These are phyloP conservation scores for Puccinia polysora DNA, from an alignment of 1,284 basidiomycete genomes.

Conservation along the genomic window DNA sequence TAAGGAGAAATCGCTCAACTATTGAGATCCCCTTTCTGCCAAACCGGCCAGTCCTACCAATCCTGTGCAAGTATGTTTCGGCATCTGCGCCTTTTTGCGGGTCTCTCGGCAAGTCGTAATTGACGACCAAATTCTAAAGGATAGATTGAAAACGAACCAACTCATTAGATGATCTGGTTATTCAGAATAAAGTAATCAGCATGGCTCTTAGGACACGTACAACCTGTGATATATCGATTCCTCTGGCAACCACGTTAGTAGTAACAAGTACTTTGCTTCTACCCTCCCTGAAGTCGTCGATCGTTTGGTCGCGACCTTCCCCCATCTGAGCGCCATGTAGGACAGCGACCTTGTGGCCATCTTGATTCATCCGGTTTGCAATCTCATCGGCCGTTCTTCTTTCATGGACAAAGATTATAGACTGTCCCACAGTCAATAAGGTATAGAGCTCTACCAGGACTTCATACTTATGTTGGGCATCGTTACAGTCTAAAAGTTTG, in stretches of 20 bases:
- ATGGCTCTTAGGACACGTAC: slow-evolving; percentile 70
- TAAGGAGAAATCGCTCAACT: slow-evolving; percentile 28
- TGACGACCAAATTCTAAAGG: slow-evolving; percentile 56
- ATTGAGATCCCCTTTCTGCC: slow-evolving; percentile 93
- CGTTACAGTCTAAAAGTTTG: slow-evolving; percentile 50
- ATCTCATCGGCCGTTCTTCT: slow-evolving; percentile 72
- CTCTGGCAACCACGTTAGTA: slow-evolving; percentile 95
- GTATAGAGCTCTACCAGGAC: slow-evolving; percentile 67
- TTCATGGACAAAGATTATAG: slow-evolving; percentile 46
- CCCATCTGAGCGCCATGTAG: slow-evolving; percentile 91
- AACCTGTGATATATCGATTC: slow-evolving; percentile 97
- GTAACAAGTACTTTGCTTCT: slow-evolving; percentile 96
- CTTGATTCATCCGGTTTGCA: slow-evolving; percentile 77
- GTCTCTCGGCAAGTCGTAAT: slow-evolving; percentile 91
- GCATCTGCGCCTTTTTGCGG: slow-evolving; percentile 67
- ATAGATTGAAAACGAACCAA: not conserved
- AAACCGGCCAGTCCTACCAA: slow-evolving; percentile 92
- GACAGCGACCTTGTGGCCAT: slow-evolving; percentile 94
- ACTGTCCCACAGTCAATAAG: slow-evolving; percentile 44
- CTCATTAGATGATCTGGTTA: not conserved
- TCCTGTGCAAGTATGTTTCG: slow-evolving; percentile 97
- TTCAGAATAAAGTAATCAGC: not conserved
- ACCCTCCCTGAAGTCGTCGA: slow-evolving; percentile 92
- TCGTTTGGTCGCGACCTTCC: slow-evolving; percentile 79
- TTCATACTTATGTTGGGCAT: slow-evolving; percentile 90